Conservation (phyloP, 345 rosid genomes). For the sweet orange (Citrus sinensis) region DVS_A1.0 CM039169.1:5899001-5899500, state of each 20-base stretch:
- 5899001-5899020: constrained; percentile 99
- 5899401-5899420: neutral
- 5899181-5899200: constrained; percentile 96
- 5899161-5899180: constrained; percentile 74
- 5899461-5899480: neutral
- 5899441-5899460: neutral
- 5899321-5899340: neutral
- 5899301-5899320: neutral
- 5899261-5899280: no score
- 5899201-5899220: constrained; percentile 94
- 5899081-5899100: neutral
- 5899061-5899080: constrained; percentile 36
- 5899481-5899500: neutral
- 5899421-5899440: neutral
- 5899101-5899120: neutral
- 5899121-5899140: neutral
- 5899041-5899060: constrained; percentile 95
- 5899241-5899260: constrained; percentile 39
- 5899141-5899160: constrained; percentile 15
- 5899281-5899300: neutral
- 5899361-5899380: neutral
- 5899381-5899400: neutral
- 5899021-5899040: constrained; percentile 99
- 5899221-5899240: constrained; percentile 94
- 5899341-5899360: neutral